Conservation (phyloP, 371 early-diverging fungal genomes). For the Rhizopus delemar region DNA sequence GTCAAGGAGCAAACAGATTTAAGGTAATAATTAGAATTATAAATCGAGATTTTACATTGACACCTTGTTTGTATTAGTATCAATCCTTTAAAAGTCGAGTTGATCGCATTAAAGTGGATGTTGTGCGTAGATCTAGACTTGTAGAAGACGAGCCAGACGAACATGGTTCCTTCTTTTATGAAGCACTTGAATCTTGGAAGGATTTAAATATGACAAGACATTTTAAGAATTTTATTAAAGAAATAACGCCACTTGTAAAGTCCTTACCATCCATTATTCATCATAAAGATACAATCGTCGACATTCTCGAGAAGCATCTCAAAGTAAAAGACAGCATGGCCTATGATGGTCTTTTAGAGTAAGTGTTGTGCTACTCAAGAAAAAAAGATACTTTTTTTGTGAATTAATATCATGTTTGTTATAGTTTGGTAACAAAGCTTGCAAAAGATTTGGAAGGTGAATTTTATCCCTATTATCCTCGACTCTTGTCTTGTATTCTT, state of each 20-base stretch:
- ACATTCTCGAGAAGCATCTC: constrained; percentile 66
- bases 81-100: constrained; percentile 81
- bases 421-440: constrained; percentile 75
- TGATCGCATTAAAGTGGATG: constrained; percentile 78
- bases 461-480: constrained; percentile 77
- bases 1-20: constrained; percentile 71
- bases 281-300: constrained; percentile 81
- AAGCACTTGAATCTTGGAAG: constrained; percentile 74
- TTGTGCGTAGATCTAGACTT: constrained; percentile 51
- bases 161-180: constrained; percentile 82
- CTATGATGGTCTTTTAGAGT: constrained; percentile 78
- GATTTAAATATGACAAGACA: constrained; percentile 87
- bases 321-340: constrained; percentile 62
- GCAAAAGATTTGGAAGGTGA: constrained; percentile 92
- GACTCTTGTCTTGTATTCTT: constrained; percentile 61
- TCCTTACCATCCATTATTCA: constrained; percentile 85
- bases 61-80: constrained; percentile 51
- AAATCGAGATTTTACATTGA: too few relatives aligned
- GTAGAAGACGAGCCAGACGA: constrained; percentile 66
- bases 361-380: constrained; percentile 23
- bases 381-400: not conserved
- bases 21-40: constrained; percentile 45
- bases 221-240: constrained; percentile 69
- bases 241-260: constrained; percentile 65
- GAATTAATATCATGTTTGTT: not conserved